Conservation (phyloP, 345 rosid species). For the Salix viminalis region DNA sequence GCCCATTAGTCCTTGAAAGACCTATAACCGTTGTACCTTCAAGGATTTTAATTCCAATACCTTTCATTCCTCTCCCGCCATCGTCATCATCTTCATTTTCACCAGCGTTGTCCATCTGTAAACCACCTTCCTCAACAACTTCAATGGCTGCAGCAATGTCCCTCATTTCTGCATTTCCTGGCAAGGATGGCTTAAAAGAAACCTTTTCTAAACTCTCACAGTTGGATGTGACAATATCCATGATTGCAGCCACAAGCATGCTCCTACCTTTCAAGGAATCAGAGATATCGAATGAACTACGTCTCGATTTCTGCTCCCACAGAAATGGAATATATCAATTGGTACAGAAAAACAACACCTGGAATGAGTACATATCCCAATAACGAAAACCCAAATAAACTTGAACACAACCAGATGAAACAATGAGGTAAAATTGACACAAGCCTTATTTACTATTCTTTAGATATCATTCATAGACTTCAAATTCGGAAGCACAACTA, state of each 20-base stretch:
- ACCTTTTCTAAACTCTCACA: constrained; percentile 55
- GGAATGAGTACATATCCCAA: constrained; percentile 23
- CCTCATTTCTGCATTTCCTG: constrained; percentile 74
- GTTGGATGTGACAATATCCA: constrained; percentile 94
- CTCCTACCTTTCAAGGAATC: constrained; percentile 99
- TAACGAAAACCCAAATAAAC: constrained; percentile 1
- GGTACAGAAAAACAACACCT: constrained; percentile 39
- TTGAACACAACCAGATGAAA: neutral
- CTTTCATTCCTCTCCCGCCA: constrained; percentile 73
- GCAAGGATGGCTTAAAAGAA: constrained; percentile 52
- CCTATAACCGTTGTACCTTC: constrained; percentile 92
- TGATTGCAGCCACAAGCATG: constrained; percentile 98
- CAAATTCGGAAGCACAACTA: neutral
- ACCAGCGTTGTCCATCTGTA: constrained; percentile 59
- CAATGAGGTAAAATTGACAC: neutral
- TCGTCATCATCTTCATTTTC: constrained; percentile 58
- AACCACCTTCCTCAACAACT: constrained; percentile 90
- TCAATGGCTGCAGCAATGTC: constrained; percentile 87
- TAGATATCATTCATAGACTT: neutral
- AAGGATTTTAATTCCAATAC: constrained; percentile 87
- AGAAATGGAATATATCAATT: constrained; percentile 77
- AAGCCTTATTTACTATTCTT: neutral
- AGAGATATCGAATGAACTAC: constrained; percentile 90
- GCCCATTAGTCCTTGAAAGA: constrained; percentile 56
- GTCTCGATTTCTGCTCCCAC: constrained; percentile 96